phyloP scores from a whole-genome alignment of 2,329 filamentous ascomycete genomes.

The Knufia fluminis region DNA sequence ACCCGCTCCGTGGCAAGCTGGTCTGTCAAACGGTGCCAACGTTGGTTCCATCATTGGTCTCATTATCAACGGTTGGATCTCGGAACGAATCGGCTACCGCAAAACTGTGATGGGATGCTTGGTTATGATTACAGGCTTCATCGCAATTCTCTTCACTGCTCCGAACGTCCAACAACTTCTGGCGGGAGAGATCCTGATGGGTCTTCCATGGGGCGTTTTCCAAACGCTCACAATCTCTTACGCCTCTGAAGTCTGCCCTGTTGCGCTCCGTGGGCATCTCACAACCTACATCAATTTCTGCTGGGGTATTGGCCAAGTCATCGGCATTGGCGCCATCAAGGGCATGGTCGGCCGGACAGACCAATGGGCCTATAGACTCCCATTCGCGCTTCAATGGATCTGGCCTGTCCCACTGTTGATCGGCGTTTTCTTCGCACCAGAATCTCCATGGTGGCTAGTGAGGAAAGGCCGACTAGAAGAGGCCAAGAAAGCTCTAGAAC shows the following conservation, averaged over 20 bases:
- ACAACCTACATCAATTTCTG: slow-evolving; percentile 54
- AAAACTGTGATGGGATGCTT: slow-evolving; percentile 54
- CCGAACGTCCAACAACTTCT: slow-evolving; percentile 26
- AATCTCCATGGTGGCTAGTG: slow-evolving; percentile 34
- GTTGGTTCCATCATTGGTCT: slow-evolving; percentile 58
- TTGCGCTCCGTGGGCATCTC: slow-evolving; percentile 49
- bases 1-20: slow-evolving; percentile 49
- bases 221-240: slow-evolving; percentile 37
- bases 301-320: slow-evolving; percentile 54
- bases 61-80: slow-evolving; percentile 54
- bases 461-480: slow-evolving; percentile 35
- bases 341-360: slow-evolving; percentile 15
- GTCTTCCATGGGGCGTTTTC: slow-evolving; percentile 6
- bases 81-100: slow-evolving; percentile 56
- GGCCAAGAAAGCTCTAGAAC: slow-evolving; percentile 32
- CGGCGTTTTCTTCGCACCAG: slow-evolving; percentile 17
- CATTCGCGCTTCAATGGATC: slow-evolving; percentile 23
- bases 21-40: slow-evolving; percentile 46
- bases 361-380: slow-evolving; percentile 18
- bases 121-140: slow-evolving; percentile 31
- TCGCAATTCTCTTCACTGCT: slow-evolving; percentile 33
- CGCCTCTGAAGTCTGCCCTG: slow-evolving; percentile 56
- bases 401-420: slow-evolving; percentile 21
- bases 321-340: slow-evolving; percentile 29
- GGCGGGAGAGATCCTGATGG: slow-evolving; percentile 32